Percentiles rank a stretch among this genome's conserved stretches.
These are phyloP conservation scores for Tinospora cordifolia DNA, from an alignment of 164 flowering plant species.

Conservation along the genomic window DNA sequence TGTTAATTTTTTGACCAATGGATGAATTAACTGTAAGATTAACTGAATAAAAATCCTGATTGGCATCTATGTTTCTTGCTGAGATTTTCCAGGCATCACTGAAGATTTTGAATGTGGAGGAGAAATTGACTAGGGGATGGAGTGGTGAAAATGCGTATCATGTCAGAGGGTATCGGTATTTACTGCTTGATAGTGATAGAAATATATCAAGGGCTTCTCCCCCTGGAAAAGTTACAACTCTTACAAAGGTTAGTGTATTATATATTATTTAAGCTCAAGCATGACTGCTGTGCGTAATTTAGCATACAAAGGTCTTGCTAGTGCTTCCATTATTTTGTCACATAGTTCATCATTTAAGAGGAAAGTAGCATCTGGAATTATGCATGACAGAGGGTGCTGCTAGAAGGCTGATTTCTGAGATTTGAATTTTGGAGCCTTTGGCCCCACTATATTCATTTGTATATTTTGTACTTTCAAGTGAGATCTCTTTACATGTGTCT, in stretches of 20 bases:
- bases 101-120: slow-evolving; percentile 77
- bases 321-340: not conserved
- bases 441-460: not conserved
- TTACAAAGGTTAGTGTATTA: slow-evolving; percentile 59
- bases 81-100: slow-evolving; percentile 49
- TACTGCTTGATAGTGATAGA: slow-evolving; percentile 66
- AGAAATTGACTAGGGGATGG: slow-evolving; percentile 92
- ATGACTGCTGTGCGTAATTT: not conserved
- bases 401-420: not conserved
- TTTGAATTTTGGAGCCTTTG: not conserved
- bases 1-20: not conserved
- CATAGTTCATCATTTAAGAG: not conserved
- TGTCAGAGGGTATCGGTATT: slow-evolving; percentile 88
- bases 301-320: not conserved
- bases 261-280: not conserved
- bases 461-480: not conserved
- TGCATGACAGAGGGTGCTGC: not conserved
- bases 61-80: not conserved
- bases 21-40: not conserved
- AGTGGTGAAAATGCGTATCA: slow-evolving; percentile 99
- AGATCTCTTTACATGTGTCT: not conserved
- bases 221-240: slow-evolving; percentile 79
- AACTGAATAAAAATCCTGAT: not conserved
- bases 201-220: slow-evolving; percentile 88
- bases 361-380: not conserved